Evolutionary conservation across 768 basidiomycete species (phyloP).

Genomic region (Scleroderma bovista): DNA sequence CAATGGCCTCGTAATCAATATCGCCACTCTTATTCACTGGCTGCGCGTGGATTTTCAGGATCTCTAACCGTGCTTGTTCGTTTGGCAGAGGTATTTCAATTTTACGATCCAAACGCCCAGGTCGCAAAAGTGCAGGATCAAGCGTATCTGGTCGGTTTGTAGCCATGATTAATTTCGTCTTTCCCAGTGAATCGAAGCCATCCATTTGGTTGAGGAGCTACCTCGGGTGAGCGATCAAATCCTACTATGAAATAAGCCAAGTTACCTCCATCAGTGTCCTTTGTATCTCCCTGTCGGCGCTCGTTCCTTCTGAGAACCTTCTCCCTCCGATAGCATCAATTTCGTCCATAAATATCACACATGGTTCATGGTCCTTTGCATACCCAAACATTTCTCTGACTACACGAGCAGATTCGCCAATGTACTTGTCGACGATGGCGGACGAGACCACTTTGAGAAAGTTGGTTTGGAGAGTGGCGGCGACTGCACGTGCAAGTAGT

Average conservation of each 20-base stretch:
- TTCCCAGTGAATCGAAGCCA: constrained; percentile 95
- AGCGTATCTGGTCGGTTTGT: constrained; percentile 98
- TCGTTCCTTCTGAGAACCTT: constrained; percentile 90
- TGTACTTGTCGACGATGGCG: constrained; percentile 97
- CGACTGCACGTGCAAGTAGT: constrained; percentile 88
- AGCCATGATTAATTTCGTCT: constrained; percentile 99
- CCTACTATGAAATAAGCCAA: background rate
- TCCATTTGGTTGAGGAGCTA: constrained; percentile 99
- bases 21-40: constrained; percentile 94
- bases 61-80: constrained; percentile 93
- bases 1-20: constrained; percentile 96
- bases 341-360: constrained; percentile 98
- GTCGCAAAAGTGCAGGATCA: constrained; percentile 93
- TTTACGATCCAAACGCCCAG: constrained; percentile 93
- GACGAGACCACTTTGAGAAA: constrained; percentile 99
- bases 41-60: constrained; percentile 93
- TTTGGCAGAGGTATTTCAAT: constrained; percentile 98
- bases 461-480: constrained; percentile 92
- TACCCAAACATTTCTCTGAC: constrained; percentile 99
- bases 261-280: constrained; percentile 93
- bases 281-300: constrained; percentile 98
- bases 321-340: constrained; percentile 97
- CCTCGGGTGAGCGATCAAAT: background rate
- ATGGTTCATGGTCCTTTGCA: constrained; percentile 95
- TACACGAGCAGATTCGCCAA: constrained; percentile 94